A percentile compares a stretch with the other conserved stretches of the same genome.
Evolutionary conservation across 805 yeast genomes (phyloP).

Genomic region (Jamesozyma piceae): DNA sequence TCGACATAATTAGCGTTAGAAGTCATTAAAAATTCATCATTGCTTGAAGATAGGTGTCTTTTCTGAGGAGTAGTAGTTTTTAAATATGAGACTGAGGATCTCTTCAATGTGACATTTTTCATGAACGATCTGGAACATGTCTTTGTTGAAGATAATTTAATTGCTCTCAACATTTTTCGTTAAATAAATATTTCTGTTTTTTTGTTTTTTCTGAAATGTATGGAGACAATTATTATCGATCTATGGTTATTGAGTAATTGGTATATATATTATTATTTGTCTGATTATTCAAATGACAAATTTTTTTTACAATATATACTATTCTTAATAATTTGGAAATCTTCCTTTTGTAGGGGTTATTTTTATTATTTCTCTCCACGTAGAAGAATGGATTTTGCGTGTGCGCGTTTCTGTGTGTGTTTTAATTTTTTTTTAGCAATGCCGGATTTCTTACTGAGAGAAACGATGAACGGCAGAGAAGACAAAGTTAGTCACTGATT

Average conservation of each 20-base stretch:
- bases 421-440: not conserved
- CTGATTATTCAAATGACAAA: too few species aligned
- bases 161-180: constrained; percentile 5
- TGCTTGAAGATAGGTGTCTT: constrained; percentile 14
- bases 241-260: too few species aligned
- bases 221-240: too few species aligned
- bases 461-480: not conserved
- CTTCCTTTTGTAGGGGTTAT: too few species aligned
- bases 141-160: constrained; percentile 2
- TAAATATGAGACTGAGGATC: not conserved
- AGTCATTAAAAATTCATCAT: constrained; percentile 73
- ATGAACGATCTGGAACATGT: constrained; percentile 3
- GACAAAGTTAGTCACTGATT: not conserved
- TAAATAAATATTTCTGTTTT: too few species aligned
- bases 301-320: too few species aligned
- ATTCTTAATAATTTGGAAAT: too few species aligned
- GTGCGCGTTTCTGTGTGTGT: not conserved
- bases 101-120: constrained; percentile 3
- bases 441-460: not conserved
- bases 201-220: not conserved
- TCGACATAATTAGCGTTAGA: constrained; percentile 87
- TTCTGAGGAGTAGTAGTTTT: not conserved
- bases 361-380: too few species aligned
- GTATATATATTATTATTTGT: too few species aligned
- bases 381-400: too few species aligned